A percentile compares a stretch with the other conserved stretches of the same genome.
Conservation (phyloP, 768 basidiomycete genomes). For the Boletus barrowsii region DNA sequence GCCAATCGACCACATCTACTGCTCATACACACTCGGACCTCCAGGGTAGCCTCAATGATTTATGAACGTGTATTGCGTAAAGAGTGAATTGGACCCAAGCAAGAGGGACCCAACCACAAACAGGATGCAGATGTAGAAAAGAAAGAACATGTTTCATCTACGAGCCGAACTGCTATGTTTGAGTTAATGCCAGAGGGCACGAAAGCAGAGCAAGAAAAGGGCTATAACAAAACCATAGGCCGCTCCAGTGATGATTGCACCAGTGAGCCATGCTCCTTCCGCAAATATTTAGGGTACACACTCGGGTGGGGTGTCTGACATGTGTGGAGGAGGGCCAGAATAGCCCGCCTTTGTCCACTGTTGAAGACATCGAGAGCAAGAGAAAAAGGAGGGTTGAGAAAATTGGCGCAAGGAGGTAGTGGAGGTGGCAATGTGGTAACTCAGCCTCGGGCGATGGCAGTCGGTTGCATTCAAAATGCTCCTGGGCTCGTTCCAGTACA, state of each 20-base stretch:
- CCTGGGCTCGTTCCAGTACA: too few species aligned
- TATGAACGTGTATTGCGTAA: conserved; percentile 31
- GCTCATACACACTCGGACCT: conserved; percentile 22
- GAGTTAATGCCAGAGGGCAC: conserved; percentile 16
- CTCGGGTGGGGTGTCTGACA: conserved; percentile 20
- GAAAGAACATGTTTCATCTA: conserved; percentile 19
- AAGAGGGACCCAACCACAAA: conserved; percentile 26
- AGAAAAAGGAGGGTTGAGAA: neutral
- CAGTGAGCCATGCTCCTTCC: conserved; percentile 30
- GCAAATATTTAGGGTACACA: conserved; percentile 14
- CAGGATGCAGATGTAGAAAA: conserved; percentile 22
- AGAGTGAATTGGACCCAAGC: conserved; percentile 25
- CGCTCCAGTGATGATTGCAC: conserved; percentile 22
- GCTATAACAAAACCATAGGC: conserved; percentile 28
- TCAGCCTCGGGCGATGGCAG: conserved; percentile 1
- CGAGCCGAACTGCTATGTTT: conserved; percentile 12
- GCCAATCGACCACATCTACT: conserved; percentile 28
- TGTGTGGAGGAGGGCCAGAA: conserved; percentile 3
- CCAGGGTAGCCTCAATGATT: conserved; percentile 26
- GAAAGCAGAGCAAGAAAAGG: conserved; percentile 24
- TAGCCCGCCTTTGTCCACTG: conserved; percentile 4
- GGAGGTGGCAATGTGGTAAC: conserved; percentile 1
- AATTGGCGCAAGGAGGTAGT: neutral
- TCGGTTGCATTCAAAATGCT: neutral
- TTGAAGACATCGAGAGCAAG: neutral